Base-by-base conservation (phyloP, 2,329 filamentous ascomycete genomes). In the Aspergillus ibericus region DNA sequence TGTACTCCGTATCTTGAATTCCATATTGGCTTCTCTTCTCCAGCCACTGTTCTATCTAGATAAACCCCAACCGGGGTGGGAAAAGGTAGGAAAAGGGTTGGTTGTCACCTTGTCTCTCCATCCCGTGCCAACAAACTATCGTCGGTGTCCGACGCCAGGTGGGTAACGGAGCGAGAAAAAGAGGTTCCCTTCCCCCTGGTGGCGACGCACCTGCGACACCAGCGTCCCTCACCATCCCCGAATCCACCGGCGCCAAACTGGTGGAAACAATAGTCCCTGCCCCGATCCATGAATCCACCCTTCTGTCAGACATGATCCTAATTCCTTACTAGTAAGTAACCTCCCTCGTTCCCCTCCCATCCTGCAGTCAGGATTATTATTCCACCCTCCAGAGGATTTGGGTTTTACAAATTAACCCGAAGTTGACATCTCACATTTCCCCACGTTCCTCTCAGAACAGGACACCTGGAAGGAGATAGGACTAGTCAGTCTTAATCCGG, bases 191-290 rank as follows among this genome's bases (percentile, higher is more conserved):
- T 36, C 50, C 59, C 50, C 35, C 47, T 55, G 35, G 55, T 53
- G 44, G 47, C 54, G 53, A 48, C 50, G 29, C 50, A 61, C 48
- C 51, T 59, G 60, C 29, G 60, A 59, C 60, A 55, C 57, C 58
- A 56, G 60, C 54, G 53, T 62, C 53, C 60, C 60, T 62, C 60
- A 60, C 58, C 51, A 61, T 58, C 51, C 34, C 53, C 44, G 40
- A 51, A 44, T 53, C 55, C 57, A 62, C 59, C 53, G 38, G 62
- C 53, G 56, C 59, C 58, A 62, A 59, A 61, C 63, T 59, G 53
- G 61, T 62, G 57, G 56, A 65, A 62, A 61, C 61, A 62, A 60
- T 62, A 60, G 59, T 62, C 59, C 53, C 47, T 58, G 58, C 35
- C 36, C 53, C 54, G 53, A 56, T 55, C 61, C 56, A 58, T 58